These are phyloP conservation scores for Podospora pseudocomata DNA, from an alignment of 495 filamentous ascomycete genomes.

Conservation along the genomic window DNA sequence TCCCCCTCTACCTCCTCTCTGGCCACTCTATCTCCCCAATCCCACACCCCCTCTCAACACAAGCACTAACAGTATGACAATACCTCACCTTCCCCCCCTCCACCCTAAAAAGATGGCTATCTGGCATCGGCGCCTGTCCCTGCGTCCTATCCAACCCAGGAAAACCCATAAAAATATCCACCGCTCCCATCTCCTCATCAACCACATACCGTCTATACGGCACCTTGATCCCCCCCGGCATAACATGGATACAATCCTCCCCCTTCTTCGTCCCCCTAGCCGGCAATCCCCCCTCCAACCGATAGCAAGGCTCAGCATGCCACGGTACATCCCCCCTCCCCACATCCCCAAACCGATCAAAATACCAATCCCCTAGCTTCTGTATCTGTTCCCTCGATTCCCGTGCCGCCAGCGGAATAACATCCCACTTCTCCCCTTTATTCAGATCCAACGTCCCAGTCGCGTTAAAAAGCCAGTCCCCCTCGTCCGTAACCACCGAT, in stretches of 20 bases:
- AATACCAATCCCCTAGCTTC: conserved; percentile 37
- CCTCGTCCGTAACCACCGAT: background rate
- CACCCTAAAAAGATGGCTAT: conserved; percentile 39
- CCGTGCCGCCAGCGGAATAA: background rate
- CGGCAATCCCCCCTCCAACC: conserved; percentile 35
- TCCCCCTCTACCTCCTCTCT: background rate
- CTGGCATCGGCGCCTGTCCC: conserved; percentile 31
- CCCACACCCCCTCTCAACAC: conserved; percentile 5
- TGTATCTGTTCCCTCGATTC: conserved; percentile 29
- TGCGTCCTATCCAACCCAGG: conserved; percentile 36
- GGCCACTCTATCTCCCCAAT: background rate
- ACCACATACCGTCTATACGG: conserved; percentile 39
- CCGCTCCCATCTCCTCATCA: conserved; percentile 36
- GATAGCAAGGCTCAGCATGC: conserved; percentile 30
- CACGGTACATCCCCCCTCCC: conserved; percentile 32
- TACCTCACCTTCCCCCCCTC: conserved; percentile 39
- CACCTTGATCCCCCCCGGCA: conserved; percentile 32
- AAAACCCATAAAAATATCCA: conserved; percentile 39
- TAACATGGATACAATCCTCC: conserved; percentile 15
- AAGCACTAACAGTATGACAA: conserved; percentile 33
- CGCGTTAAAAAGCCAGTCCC: background rate
- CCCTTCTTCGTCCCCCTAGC: conserved; percentile 11
- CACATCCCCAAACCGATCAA: conserved; percentile 36
- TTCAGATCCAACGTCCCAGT: background rate
- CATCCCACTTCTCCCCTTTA: background rate